Evolutionary conservation across 805 yeast genomes (phyloP), one percentile per base, ranked within the genome.

Genomic region (Phaffomyces thermotolerans): DNA sequence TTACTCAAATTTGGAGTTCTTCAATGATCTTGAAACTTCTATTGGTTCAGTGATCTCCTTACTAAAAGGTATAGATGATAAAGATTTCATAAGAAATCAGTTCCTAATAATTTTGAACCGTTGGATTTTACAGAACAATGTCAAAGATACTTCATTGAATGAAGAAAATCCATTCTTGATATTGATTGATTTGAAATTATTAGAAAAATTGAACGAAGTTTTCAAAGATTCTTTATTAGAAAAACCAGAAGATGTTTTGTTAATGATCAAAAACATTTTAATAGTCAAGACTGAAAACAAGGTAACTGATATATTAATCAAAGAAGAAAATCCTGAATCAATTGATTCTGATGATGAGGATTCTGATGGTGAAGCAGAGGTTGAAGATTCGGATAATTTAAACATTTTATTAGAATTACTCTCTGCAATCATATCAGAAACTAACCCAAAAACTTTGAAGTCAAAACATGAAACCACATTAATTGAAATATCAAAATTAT

Each of bases 191-290:
- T 64, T 87, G 46, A 75, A 81, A 46, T 56, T 87, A 10, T 60
- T 90, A 40, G 93, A 88, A 55, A 61, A 65, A 29, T 63, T 86
- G 30, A 76, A 80, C 22, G 72, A 72, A 5, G 67, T 69, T 14
- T 79, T 82, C 54, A 82, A 76, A 47, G 76, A 79, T 8, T 69
- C 69, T 18, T 44, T 70, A 23, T 46, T 65, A 18, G 64, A 59
- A 13, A 62, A 62, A 2, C 81, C 89, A 0, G 61, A 62, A 3
- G 84, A 81, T 38, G 68, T 84, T 37, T 61, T 87, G 15, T 69
- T 64, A 7, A 65, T 79, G 15, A 64, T 79, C 4, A 57, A 71
- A 22, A 68, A 69, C 12, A 52, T 79, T 13, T 48, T 81, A 18
- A 50, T 46, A 7, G 44, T 43, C 32, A 49, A 47, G 14, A 38